phyloP scores from a whole-genome alignment of 805 yeast species.

The Starmerella apicola region DNA sequence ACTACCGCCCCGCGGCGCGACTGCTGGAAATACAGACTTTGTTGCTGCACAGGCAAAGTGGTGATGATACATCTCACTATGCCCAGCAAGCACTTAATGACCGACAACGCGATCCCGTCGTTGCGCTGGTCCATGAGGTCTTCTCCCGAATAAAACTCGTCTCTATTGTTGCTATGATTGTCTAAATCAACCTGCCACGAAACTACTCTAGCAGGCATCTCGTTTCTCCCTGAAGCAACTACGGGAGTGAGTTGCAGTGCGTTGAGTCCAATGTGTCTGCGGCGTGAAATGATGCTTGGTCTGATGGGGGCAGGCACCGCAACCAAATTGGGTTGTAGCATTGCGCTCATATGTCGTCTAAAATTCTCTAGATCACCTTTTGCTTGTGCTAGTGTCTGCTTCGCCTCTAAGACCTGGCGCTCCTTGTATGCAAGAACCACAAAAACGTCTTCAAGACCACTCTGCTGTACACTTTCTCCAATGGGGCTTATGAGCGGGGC shows the following conservation, averaged over 20 bases:
- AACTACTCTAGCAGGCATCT: slow-evolving; percentile 4
- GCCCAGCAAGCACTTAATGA: slow-evolving; percentile 18
- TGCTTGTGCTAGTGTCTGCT: slow-evolving; percentile 23
- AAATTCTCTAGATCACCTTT: slow-evolving; percentile 22
- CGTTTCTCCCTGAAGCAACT: not conserved
- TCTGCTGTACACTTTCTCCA: slow-evolving; percentile 1
- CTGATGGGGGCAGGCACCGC: slow-evolving; percentile 12
- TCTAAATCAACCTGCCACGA: slow-evolving; percentile 13
- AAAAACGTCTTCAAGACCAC: slow-evolving; percentile 24
- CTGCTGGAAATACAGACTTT: slow-evolving; percentile 3
- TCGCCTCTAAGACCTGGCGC: slow-evolving; percentile 28
- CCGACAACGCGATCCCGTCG: slow-evolving; percentile 8
- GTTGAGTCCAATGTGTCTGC: slow-evolving; percentile 16
- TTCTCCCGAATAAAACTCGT: slow-evolving; percentile 6
- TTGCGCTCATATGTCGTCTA: slow-evolving; percentile 13
- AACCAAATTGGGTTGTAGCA: slow-evolving; percentile 13
- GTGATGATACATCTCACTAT: slow-evolving; percentile 19
- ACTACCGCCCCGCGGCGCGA: not conserved
- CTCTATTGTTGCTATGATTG: slow-evolving; percentile 7
- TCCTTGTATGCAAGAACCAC: slow-evolving; percentile 27
- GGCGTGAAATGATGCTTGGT: slow-evolving; percentile 17
- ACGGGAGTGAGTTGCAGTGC: slow-evolving; percentile 12
- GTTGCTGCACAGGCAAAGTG: slow-evolving; percentile 19
- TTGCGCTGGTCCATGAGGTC: not conserved
- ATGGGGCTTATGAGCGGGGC: not conserved